These are phyloP conservation scores for Helicostylum pulchrum DNA, from an alignment of 192 early-diverging fungal genomes.

Conservation along the genomic window DNA sequence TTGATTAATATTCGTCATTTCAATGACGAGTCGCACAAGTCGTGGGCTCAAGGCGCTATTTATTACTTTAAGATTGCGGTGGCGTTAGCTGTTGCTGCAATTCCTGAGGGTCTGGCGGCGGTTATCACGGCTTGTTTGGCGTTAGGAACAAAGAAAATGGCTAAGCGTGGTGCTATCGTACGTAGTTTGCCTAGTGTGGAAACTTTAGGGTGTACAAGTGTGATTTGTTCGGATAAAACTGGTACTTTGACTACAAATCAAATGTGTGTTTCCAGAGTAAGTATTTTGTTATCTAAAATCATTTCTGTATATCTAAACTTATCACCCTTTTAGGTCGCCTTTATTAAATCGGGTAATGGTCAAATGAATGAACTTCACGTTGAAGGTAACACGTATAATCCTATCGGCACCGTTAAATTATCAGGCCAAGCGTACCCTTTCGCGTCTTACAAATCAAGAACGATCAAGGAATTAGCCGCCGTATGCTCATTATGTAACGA, in stretches of 20 bases:
- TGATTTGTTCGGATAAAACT: constrained; percentile 99
- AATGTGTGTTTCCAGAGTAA: constrained; percentile 79
- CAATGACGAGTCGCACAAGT: constrained; percentile 79
- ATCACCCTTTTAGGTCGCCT: too few species aligned
- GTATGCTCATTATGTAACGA: constrained; percentile 94
- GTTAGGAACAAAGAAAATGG: constrained; percentile 97
- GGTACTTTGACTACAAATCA: constrained; percentile 98
- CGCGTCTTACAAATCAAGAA: constrained; percentile 43
- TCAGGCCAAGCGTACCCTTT: constrained; percentile 28
- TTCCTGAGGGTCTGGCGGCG: constrained; percentile 96
- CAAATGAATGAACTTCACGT: constrained; percentile 68
- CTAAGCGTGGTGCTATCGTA: constrained; percentile 93
- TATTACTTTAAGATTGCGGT: constrained; percentile 99
- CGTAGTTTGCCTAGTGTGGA: constrained; percentile 89
- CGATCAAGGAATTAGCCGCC: constrained; percentile 73
- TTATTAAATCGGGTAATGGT: constrained; percentile 36
- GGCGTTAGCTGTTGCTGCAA: constrained; percentile 96
- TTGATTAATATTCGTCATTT: constrained; percentile 98
- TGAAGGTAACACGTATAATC: constrained; percentile 88
- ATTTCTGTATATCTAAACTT: too few species aligned
- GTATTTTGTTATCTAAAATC: constrained; percentile 7
- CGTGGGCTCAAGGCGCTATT: constrained; percentile 92
- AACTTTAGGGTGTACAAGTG: constrained; percentile 94
- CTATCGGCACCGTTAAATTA: constrained; percentile 61
- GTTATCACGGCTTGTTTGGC: constrained; percentile 99